phyloP scores from a whole-genome alignment of 768 basidiomycete species.

The Termitomyces sp. region DNA sequence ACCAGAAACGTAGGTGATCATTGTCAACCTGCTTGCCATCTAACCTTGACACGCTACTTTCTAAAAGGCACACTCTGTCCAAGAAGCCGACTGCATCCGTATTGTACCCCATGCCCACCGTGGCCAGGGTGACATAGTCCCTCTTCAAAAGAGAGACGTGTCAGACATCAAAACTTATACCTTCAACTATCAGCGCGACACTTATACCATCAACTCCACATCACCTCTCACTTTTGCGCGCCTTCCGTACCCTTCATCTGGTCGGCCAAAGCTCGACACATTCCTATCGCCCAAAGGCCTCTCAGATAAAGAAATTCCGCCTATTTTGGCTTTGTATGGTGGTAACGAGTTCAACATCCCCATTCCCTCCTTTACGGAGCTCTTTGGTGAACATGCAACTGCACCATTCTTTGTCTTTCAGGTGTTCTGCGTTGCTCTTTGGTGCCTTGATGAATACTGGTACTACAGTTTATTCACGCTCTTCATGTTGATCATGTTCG shows the following conservation, averaged over 20 bases:
- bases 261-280: conserved; percentile 60
- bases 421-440: conserved; percentile 94
- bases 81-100: conserved; percentile 77
- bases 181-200: conserved; percentile 95
- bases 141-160: conserved; percentile 58
- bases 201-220: conserved; percentile 67
- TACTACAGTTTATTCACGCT: conserved; percentile 97
- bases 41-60: neutral
- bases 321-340: conserved; percentile 70
- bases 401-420: conserved; percentile 99
- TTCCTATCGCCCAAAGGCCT: conserved; percentile 66
- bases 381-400: conserved; percentile 94
- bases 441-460: conserved; percentile 99
- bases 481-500: conserved; percentile 98
- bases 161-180: conserved; percentile 64
- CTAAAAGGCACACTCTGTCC: conserved; percentile 55
- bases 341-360: conserved; percentile 97
- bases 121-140: conserved; percentile 88
- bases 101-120: conserved; percentile 78
- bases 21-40: neutral
- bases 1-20: conserved; percentile 56
- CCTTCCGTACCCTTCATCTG: conserved; percentile 85
- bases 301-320: conserved; percentile 38
- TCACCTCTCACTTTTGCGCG: conserved; percentile 65
- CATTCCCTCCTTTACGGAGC: conserved; percentile 87